These are phyloP conservation scores for Fusarium sp. DNA, from an alignment of 2,329 filamentous ascomycete species.

Conservation along the genomic window DNA sequence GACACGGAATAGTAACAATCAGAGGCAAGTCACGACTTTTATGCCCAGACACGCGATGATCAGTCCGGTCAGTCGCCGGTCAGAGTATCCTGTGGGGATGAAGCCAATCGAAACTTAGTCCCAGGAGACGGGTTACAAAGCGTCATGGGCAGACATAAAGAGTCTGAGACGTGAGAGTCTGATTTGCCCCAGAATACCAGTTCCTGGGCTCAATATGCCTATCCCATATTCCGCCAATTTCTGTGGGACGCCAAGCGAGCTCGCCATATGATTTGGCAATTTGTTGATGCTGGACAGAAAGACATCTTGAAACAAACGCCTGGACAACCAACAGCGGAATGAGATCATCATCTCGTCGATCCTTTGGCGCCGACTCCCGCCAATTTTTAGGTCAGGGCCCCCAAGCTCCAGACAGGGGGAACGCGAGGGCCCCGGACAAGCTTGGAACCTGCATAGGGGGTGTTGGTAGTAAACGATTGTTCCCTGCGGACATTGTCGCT, in stretches of 20 bases:
- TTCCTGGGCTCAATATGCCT: constrained; percentile 18
- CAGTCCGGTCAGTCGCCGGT: constrained; percentile 12
- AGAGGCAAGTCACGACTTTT: constrained; percentile 8
- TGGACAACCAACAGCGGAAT: constrained; percentile 45
- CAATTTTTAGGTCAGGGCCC: constrained; percentile 42
- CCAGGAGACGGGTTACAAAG: constrained; percentile 36
- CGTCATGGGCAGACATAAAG: constrained; percentile 35
- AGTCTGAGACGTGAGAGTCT: constrained; percentile 28
- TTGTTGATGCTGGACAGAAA: constrained; percentile 22
- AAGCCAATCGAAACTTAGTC: constrained; percentile 38
- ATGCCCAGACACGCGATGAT: constrained; percentile 19
- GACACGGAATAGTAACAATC: background rate
- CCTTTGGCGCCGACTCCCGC: constrained; percentile 46
- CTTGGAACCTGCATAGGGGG: constrained; percentile 26
- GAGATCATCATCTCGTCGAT: constrained; percentile 48
- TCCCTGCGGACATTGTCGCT: constrained; percentile 26
- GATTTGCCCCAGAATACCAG: constrained; percentile 31
- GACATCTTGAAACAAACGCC: constrained; percentile 48
- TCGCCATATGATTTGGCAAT: constrained; percentile 38
- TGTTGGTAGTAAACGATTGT: constrained; percentile 31
- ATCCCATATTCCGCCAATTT: constrained; percentile 38
- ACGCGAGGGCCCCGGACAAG: constrained; percentile 16
- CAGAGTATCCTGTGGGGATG: constrained; percentile 37
- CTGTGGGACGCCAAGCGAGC: constrained; percentile 24
- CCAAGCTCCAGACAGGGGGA: constrained; percentile 34